phyloP scores from a whole-genome alignment of 768 basidiomycete species.

The Kwoniella botswanensis region DNA sequence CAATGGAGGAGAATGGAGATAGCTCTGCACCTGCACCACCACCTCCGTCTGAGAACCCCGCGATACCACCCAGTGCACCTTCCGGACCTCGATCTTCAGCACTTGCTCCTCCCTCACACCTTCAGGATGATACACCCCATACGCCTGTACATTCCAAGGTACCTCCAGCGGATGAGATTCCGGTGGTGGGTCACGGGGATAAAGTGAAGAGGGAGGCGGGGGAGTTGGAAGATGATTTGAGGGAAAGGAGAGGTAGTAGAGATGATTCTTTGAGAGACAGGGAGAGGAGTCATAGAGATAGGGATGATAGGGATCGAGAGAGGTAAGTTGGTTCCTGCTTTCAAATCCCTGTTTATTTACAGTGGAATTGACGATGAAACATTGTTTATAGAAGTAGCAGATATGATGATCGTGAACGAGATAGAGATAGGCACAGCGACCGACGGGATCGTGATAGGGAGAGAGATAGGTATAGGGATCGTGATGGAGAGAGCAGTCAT shows the following conservation, averaged over 20 bases:
- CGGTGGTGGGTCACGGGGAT: constrained; percentile 58
- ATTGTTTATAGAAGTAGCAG: constrained; percentile 1
- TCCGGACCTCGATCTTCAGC: constrained; percentile 38
- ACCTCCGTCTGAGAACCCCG: constrained; percentile 3
- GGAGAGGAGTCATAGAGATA: constrained; percentile 60
- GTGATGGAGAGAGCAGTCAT: constrained; percentile 18
- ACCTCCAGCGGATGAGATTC: constrained; percentile 53
- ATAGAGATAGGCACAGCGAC: constrained; percentile 14
- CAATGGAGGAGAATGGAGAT: constrained; percentile 3
- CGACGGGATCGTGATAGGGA: constrained; percentile 21
- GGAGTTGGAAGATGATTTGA: constrained; percentile 53
- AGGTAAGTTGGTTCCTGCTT: neutral
- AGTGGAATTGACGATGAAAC: neutral
- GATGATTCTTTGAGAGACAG: constrained; percentile 66
- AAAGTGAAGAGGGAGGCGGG: constrained; percentile 55
- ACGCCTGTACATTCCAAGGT: constrained; percentile 55
- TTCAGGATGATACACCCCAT: constrained; percentile 32
- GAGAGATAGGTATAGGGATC: constrained; percentile 9
- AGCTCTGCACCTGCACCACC: constrained; percentile 7
- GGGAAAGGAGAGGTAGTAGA: constrained; percentile 38
- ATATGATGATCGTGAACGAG: constrained; percentile 16
- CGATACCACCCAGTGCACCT: constrained; percentile 39
- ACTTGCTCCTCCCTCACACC: constrained; percentile 24
- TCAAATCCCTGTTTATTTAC: neutral
- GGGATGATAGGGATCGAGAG: constrained; percentile 28